phyloP scores from a whole-genome alignment of 2,329 filamentous ascomycete species.

The Aspergillus sp. region DNA sequence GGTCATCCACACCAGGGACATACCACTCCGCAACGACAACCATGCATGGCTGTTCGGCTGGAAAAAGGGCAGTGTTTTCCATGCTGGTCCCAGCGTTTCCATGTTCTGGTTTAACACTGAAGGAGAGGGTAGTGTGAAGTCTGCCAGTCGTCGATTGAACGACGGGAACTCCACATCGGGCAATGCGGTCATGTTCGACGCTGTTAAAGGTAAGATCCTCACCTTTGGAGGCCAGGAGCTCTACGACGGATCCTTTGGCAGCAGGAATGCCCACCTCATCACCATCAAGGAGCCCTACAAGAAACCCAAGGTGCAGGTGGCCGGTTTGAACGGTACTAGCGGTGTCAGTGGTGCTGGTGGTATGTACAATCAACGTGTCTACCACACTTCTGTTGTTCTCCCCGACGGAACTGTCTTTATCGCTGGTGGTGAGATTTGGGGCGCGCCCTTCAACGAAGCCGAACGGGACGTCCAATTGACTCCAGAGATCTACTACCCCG shows the following conservation, averaged over 20 bases:
- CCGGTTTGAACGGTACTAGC: conserved; percentile 28
- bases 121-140: too few species aligned
- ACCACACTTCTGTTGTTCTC: conserved; percentile 43
- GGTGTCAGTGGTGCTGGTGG: conserved; percentile 49
- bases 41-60: conserved; percentile 13
- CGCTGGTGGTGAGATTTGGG: conserved; percentile 41
- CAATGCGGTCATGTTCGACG: conserved; percentile 11
- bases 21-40: conserved; percentile 3
- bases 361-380: conserved; percentile 38
- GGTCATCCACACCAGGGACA: too few species aligned
- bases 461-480: conserved; percentile 28
- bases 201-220: conserved; percentile 2
- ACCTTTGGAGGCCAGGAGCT: conserved; percentile 5
- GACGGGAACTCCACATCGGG: conserved; percentile 8
- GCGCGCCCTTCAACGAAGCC: conserved; percentile 41
- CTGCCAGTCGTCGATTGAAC: neutral
- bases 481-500: conserved; percentile 45
- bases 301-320: conserved; percentile 1
- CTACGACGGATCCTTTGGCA: conserved; percentile 3
- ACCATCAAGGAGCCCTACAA: neutral
- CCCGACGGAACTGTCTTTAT: conserved; percentile 46
- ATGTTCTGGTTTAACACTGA: neutral
- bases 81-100: neutral
- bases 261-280: neutral
- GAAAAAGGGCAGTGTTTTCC: conserved; percentile 7